Base-by-base conservation (phyloP, 352 stramenopile genomes). In the Pythium monospermum region DNA sequence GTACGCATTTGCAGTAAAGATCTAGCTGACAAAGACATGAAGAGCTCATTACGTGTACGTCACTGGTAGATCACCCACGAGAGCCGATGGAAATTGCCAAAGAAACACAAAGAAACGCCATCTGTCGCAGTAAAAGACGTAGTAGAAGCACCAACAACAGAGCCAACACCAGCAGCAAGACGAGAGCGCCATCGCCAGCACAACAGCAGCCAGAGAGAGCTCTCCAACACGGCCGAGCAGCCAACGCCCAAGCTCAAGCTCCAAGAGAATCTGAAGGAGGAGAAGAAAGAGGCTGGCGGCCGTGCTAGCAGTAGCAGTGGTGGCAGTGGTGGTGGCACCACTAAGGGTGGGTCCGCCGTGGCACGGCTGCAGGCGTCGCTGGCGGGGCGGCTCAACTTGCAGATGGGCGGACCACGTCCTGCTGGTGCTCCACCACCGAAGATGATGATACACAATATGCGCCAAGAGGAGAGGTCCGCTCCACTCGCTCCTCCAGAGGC, bases 31-130 rank as follows among this genome's bases (percentile, higher is more conserved):
- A 7, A 30, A 44, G 18, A 28, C 5, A 22, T 45, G 28, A 10
- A 15, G 31, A 41, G 18, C n/a, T 11, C n/a, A n/a, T n/a, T n/a
- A n/a, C n/a, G n/a, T n/a, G n/a, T n/a, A n/a, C n/a, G n/a, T n/a
- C n/a, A 28, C 21, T 30, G 26, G 18, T 40, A 76, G 65, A 41
- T 64, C 21, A 85, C 74, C 0, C 69, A 76, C 25, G 74, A 85
- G 54, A 87, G 76, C 48, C 66, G 72, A 4, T 87, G 76, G 76
- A 78, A 85, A 53, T 59, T 68, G 28, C 73, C 74, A 10, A 56
- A 47, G 38, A 57, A 8, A n/a, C 26, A 37, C n/a, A n/a, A n/a
- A n/a, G n/a, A n/a, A n/a, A n/a, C 42, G 42, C 16, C 23, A 33
- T 13, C 6, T 6, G n/a, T 16, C 18, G 25, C 6, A 16, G n/a